Conservation (phyloP, 2,329 filamentous ascomycete species). For the Diaporthe batatas region DNA sequence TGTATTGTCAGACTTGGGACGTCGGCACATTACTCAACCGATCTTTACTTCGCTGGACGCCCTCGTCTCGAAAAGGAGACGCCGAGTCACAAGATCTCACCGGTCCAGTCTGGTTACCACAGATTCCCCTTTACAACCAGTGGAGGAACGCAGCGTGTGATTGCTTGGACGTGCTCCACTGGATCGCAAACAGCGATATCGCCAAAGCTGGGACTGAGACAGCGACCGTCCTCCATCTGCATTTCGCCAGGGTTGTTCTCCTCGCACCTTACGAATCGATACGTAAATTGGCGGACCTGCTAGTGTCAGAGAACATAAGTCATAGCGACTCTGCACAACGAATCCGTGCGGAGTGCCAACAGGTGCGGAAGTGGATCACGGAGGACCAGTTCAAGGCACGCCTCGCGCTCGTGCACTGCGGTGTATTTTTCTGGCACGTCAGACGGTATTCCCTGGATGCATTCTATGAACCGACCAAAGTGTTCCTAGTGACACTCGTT, state of each 20-base stretch:
- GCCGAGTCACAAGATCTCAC: slow-evolving; percentile 30
- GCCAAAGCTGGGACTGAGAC: slow-evolving; percentile 66
- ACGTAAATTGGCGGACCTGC: slow-evolving; percentile 55
- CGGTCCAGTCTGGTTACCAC: slow-evolving; percentile 26
- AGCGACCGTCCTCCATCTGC: slow-evolving; percentile 67
- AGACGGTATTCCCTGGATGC: slow-evolving; percentile 57
- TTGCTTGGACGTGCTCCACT: slow-evolving; percentile 68
- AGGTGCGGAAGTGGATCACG: slow-evolving; percentile 41
- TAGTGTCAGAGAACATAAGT: slow-evolving; percentile 46
- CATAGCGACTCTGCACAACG: slow-evolving; percentile 49
- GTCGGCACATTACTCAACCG: slow-evolving; percentile 10
- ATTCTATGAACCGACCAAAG: slow-evolving; percentile 56
- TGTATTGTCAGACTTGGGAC: slow-evolving; percentile 39
- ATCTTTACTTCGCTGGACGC: slow-evolving; percentile 37
- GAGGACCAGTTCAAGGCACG: slow-evolving; percentile 59
- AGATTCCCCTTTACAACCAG: slow-evolving; percentile 37
- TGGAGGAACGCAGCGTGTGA: slow-evolving; percentile 62
- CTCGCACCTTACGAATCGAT: slow-evolving; percentile 63
- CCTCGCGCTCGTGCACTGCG: slow-evolving; percentile 59
- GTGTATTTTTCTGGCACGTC: slow-evolving; percentile 60
- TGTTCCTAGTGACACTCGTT: slow-evolving; percentile 55
- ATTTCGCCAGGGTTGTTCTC: slow-evolving; percentile 65
- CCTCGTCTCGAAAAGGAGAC: slow-evolving; percentile 33
- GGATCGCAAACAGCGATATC: slow-evolving; percentile 67
- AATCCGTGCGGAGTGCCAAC: slow-evolving; percentile 52